These are phyloP conservation scores for Neospermospora avenae DNA, from an alignment of 2,329 filamentous ascomycete species.

Conservation along the genomic window DNA sequence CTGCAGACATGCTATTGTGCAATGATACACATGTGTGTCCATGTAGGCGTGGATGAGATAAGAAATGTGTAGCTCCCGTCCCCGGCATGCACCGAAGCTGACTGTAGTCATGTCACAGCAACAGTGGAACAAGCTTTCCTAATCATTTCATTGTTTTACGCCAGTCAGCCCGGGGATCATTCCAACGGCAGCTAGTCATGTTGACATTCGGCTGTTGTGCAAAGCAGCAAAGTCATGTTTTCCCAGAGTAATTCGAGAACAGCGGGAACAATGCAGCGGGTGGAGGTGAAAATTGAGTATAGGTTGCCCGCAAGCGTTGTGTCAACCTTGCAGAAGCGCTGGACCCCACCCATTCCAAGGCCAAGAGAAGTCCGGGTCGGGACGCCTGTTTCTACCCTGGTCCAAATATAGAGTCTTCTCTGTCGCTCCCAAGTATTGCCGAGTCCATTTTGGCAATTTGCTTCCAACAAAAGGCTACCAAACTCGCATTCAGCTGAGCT, in stretches of 20 bases:
- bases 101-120: not conserved
- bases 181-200: too few relatives aligned
- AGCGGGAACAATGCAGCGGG: not conserved
- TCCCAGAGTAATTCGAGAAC: too few relatives aligned
- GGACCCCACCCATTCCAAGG: not conserved
- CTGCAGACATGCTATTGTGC: not conserved
- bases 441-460: not conserved
- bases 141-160: too few relatives aligned
- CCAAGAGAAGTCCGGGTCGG: not conserved
- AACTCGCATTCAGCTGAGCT: not conserved
- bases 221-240: too few relatives aligned
- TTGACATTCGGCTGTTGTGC: too few relatives aligned
- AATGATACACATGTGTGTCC: not conserved
- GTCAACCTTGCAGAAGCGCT: not conserved
- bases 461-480: not conserved
- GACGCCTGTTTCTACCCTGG: not conserved
- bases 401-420: not conserved
- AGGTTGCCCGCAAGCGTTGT: not conserved
- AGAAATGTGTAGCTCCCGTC: not conserved
- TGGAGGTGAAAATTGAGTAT: not conserved
- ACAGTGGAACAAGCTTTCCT: too few relatives aligned
- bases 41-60: not conserved
- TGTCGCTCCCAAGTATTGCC: not conserved
- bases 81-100: not conserved
- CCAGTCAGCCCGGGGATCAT: too few relatives aligned